Evolutionary conservation across 352 stramenopile genomes (phyloP).

Genomic region (Saprolegnia diclina): DNA sequence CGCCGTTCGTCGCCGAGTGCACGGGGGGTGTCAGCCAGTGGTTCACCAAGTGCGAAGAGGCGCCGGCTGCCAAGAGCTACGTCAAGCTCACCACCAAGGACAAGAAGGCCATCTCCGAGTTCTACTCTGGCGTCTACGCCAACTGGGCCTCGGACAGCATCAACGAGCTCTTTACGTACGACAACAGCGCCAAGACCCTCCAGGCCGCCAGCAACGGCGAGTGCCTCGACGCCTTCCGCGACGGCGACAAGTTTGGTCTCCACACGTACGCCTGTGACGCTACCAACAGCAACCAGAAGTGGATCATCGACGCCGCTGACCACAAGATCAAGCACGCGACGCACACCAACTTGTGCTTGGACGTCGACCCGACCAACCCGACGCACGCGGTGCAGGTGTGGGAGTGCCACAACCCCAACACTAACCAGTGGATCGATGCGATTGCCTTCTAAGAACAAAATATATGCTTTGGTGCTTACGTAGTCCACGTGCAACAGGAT

Average conservation of each 20-base stretch:
- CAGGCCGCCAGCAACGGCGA: conserved; percentile 6
- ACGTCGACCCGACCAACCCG: conserved; percentile 30
- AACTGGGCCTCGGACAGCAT: conserved; percentile 1
- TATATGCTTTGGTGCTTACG: too few species aligned
- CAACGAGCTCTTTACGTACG: conserved; percentile 19
- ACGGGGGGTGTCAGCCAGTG: not conserved
- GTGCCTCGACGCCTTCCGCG: conserved; percentile 17
- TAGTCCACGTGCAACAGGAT: too few species aligned
- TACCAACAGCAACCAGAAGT: conserved; percentile 20
- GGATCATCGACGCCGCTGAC: conserved; percentile 31
- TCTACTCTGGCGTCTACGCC: conserved; percentile 6
- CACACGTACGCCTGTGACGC: conserved; percentile 18
- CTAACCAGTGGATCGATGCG: conserved; percentile 3
- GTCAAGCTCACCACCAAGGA: conserved; percentile 10
- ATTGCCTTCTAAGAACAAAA: not conserved
- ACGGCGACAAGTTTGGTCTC: conserved; percentile 2
- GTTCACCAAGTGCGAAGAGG: not conserved
- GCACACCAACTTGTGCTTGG: conserved; percentile 18
- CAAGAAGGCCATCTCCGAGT: conserved; percentile 11
- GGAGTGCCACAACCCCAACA: conserved; percentile 11
- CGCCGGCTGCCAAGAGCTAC: not conserved
- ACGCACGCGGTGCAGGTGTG: conserved; percentile 7
- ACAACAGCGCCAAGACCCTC: conserved; percentile 1
- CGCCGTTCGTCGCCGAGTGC: not conserved
- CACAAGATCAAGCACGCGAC: conserved; percentile 17